These are phyloP conservation scores for Cymbidium sinense DNA, from an alignment of 106 monocot genomes.

Conservation along the genomic window DNA sequence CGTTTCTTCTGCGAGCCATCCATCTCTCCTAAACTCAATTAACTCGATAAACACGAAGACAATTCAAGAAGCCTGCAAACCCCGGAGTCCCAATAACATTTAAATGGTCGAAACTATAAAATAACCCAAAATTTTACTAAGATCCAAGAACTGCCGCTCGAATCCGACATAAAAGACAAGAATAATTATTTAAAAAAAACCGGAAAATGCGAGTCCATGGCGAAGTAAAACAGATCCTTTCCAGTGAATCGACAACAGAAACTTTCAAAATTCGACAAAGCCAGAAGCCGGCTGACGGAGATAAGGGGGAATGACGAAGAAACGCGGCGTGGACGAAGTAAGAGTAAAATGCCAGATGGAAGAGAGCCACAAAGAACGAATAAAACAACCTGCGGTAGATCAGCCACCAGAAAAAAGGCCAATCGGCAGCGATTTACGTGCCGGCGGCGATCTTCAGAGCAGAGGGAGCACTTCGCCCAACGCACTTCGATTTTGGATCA, in stretches of 20 bases:
- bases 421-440: background rate
- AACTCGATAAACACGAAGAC: background rate
- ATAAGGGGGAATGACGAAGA: background rate
- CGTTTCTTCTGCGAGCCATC: constrained; percentile 38
- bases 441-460: background rate
- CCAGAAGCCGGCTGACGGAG: background rate
- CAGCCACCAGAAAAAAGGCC: background rate
- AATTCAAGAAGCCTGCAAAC: constrained; percentile 6
- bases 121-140: too few species aligned
- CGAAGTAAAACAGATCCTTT: background rate
- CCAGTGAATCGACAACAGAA: background rate
- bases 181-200: background rate
- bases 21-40: constrained; percentile 10
- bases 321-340: constrained; percentile 2
- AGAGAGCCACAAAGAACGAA: background rate
- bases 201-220: background rate
- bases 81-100: background rate
- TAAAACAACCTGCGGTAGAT: background rate
- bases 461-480: background rate
- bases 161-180: background rate
- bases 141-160: background rate
- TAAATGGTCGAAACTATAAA: background rate
- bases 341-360: background rate
- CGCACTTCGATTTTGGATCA: background rate
- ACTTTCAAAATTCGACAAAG: background rate